Conservation (phyloP, 2,329 filamentous ascomycete genomes). For the Alternaria tenuissima region DNA sequence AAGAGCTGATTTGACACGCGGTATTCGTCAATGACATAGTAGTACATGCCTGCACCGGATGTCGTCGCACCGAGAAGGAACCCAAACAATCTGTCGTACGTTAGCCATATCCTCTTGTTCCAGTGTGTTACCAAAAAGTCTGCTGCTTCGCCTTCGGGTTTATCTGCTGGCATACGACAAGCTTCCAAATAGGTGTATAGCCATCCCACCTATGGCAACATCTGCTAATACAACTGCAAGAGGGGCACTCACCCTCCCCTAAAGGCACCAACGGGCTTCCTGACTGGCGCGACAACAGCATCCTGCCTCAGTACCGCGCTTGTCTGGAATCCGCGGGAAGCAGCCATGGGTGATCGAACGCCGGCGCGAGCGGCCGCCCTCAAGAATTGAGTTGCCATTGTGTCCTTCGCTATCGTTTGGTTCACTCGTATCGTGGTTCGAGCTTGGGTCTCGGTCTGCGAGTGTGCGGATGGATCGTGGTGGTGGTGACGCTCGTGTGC, state of each 20-base stretch:
- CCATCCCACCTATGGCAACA: neutral
- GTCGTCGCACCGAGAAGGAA: conserved; percentile 87
- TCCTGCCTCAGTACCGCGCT: conserved; percentile 44
- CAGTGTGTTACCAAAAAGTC: neutral
- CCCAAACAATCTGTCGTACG: conserved; percentile 74
- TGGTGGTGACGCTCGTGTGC: conserved; percentile 14
- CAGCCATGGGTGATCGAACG: conserved; percentile 25
- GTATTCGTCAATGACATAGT: conserved; percentile 93
- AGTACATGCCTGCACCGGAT: conserved; percentile 84
- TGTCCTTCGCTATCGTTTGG: neutral
- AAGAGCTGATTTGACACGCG: conserved; percentile 91
- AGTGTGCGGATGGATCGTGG: neutral
- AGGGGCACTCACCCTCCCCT: conserved; percentile 69
- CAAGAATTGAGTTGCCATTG: conserved; percentile 58
- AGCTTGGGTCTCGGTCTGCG: neutral
- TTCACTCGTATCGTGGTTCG: neutral
- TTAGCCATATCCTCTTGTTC: neutral
- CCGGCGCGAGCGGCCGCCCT: conserved; percentile 51
- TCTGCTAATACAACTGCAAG: neutral
- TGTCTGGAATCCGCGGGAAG: conserved; percentile 53
- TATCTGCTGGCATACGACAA: neutral
- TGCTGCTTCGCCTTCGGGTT: neutral
- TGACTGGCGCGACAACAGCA: conserved; percentile 56
- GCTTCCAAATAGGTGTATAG: neutral
- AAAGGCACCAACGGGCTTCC: conserved; percentile 75